Conservation (phyloP, 2,329 filamentous ascomycete species). For the Cercospora sesami region DNA sequence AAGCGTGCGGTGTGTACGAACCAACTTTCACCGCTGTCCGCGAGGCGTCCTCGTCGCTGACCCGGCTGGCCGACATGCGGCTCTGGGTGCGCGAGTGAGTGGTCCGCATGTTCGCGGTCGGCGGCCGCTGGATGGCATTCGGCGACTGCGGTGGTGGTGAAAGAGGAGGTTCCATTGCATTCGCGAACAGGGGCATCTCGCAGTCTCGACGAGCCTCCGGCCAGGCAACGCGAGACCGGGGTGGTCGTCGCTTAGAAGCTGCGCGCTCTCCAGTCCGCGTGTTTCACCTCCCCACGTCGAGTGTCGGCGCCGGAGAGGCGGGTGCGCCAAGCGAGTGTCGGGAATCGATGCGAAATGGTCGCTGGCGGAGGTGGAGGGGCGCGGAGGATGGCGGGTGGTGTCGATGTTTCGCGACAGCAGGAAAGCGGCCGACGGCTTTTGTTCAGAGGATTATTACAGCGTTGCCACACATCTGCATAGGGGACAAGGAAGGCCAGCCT, state of each 20-base stretch:
- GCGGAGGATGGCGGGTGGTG: not conserved
- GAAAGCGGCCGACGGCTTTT: not conserved
- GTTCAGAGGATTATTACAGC: not conserved
- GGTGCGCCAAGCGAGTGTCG: slow-evolving; percentile 2
- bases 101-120: slow-evolving; percentile 9
- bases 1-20: slow-evolving; percentile 14
- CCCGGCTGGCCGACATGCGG: slow-evolving; percentile 24
- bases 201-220: slow-evolving; percentile 7
- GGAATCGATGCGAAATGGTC: not conserved
- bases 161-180: slow-evolving; percentile 9
- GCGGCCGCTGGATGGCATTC: slow-evolving; percentile 1
- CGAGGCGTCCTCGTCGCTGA: slow-evolving; percentile 27
- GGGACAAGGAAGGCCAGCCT: not conserved
- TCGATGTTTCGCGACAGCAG: not conserved
- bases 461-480: not conserved
- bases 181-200: slow-evolving; percentile 9
- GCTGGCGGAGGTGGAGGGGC: not conserved
- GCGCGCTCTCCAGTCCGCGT: slow-evolving; percentile 8
- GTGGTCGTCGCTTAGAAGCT: slow-evolving; percentile 4
- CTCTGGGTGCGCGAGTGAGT: slow-evolving; percentile 22
- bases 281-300: slow-evolving; percentile 3
- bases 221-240: slow-evolving; percentile 8
- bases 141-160: slow-evolving; percentile 10
- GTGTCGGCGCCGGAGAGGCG: not conserved
- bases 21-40: slow-evolving; percentile 31